phyloP scores from a whole-genome alignment of 768 basidiomycete species.

The Infundibulicybe gibba region DNA sequence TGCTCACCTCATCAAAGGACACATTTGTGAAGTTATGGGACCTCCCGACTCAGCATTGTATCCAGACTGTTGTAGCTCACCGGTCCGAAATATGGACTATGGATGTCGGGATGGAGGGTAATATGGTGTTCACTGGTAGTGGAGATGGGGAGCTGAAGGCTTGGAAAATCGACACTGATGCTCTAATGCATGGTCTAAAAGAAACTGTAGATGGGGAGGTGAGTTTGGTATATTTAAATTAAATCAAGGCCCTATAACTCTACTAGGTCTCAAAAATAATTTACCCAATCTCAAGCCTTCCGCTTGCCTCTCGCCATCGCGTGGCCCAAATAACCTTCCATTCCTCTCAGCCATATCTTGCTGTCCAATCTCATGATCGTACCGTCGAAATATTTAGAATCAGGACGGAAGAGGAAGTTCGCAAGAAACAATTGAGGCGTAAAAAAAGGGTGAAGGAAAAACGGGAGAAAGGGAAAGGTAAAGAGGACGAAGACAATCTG shows the following conservation, averaged over 20 bases:
- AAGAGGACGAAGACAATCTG: slow-evolving; percentile 21
- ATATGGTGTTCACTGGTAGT: slow-evolving; percentile 83
- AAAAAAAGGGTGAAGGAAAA: slow-evolving; percentile 88
- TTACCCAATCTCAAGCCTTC: slow-evolving; percentile 60
- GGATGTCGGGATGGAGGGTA: slow-evolving; percentile 55
- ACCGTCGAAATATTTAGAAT: slow-evolving; percentile 91
- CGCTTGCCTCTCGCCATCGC: slow-evolving; percentile 75
- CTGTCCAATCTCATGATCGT: slow-evolving; percentile 90
- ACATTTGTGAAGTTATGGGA: slow-evolving; percentile 97
- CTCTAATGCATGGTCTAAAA: slow-evolving; percentile 60
- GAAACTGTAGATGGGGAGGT: slow-evolving; percentile 78
- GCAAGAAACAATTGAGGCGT: slow-evolving; percentile 82
- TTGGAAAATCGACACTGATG: slow-evolving; percentile 77
- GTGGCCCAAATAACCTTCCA: slow-evolving; percentile 90
- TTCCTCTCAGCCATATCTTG: slow-evolving; percentile 72
- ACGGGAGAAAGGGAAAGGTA: slow-evolving; percentile 32
- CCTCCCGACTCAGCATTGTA: slow-evolving; percentile 90
- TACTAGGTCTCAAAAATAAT: slow-evolving; percentile 71
- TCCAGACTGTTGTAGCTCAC: slow-evolving; percentile 95
- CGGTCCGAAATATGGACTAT: slow-evolving; percentile 87
- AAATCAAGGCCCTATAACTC: slow-evolving; percentile 4
- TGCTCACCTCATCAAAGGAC: slow-evolving; percentile 84
- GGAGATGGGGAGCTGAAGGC: slow-evolving; percentile 93
- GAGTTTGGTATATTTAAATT: slow-evolving; percentile 11
- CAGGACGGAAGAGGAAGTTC: slow-evolving; percentile 83